phyloP scores from a whole-genome alignment of 2,329 filamentous ascomycete species.

The Blastomyces gilchristii region DNA sequence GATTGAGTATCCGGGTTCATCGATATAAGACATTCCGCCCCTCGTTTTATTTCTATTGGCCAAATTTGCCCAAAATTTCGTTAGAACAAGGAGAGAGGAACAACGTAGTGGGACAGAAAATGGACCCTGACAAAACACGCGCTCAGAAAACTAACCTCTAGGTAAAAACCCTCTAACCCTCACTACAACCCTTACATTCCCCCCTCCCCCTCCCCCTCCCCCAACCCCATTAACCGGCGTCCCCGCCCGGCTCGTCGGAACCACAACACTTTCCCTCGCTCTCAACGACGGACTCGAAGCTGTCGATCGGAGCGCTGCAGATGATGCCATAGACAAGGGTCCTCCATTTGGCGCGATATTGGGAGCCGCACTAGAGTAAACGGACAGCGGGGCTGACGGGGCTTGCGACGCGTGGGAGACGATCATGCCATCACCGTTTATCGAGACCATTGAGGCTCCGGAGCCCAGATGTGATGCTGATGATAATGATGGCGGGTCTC shows the following conservation, averaged over 20 bases:
- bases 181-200: slow-evolving; percentile 71
- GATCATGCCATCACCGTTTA: not conserved
- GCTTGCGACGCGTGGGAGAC: slow-evolving; percentile 15
- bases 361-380: slow-evolving; percentile 27
- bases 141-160: slow-evolving; percentile 48
- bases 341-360: slow-evolving; percentile 27
- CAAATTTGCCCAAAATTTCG: not conserved
- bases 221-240: slow-evolving; percentile 20
- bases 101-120: not conserved
- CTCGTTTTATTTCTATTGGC: slow-evolving; percentile 61
- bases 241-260: slow-evolving; percentile 38
- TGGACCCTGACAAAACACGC: not conserved
- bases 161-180: slow-evolving; percentile 69
- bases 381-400: slow-evolving; percentile 24
- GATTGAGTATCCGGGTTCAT: slow-evolving; percentile 84
- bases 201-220: too few relatives aligned
- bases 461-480: slow-evolving; percentile 13
- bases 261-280: slow-evolving; percentile 57
- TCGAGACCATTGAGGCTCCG: slow-evolving; percentile 22
- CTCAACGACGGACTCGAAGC: slow-evolving; percentile 71
- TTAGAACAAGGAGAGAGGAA: not conserved
- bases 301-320: slow-evolving; percentile 43
- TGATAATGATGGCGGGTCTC: slow-evolving; percentile 9
- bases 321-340: slow-evolving; percentile 28
- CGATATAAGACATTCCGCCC: slow-evolving; percentile 72